Evolutionary conservation across 306 rosid species (phyloP), one percentile per base, ranked within the genome.

Genomic region (Medicago ruthenica): DNA sequence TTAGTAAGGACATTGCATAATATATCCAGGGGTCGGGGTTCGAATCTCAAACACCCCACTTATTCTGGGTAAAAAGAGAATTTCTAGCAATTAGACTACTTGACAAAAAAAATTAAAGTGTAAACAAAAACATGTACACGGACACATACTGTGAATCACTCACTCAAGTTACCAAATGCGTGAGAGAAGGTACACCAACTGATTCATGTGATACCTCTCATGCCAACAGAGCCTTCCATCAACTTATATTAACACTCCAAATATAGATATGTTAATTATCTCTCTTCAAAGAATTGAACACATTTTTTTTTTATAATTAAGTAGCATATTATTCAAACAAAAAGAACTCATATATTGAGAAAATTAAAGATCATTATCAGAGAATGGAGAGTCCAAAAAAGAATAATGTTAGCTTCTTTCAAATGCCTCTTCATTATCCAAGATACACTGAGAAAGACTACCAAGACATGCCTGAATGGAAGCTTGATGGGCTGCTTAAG

Each of bases 341-440:
- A 5, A 34, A 34, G 7, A 34, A 3, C 7, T 48, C 40, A 72
- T 45, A 64, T 0, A 54, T 53, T 54, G 15, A 45, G 15, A 45
- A 45, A 45, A n/a, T n/a, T n/a, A n/a, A n/a, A 45, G 6, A 4
- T 45, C 53, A 45, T 21, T 21, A 21, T 45, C 7, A 14, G 17
- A 48, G 17, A 53, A 63, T 89, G 92, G 88, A 78, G 42, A 87
- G 82, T 21, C 74, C 70, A 8, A 59, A 70, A 71, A 73, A 76
- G n/a, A 76, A 13, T 20, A 76, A 67, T 0, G 73, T 16, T 12
- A 71, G 81, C 34, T 82, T 34, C 83, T 93, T 93, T 76, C 93
- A 91, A 75, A 93, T 89, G 93, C 96, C 97, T 0, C 87, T 93
- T 50, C 97, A 89, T 85, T 89, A 91, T 42, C 97, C 92, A 31